Conservation (phyloP, 2,329 filamentous ascomycete genomes). For the Aspergillus thermomutatus region DNA sequence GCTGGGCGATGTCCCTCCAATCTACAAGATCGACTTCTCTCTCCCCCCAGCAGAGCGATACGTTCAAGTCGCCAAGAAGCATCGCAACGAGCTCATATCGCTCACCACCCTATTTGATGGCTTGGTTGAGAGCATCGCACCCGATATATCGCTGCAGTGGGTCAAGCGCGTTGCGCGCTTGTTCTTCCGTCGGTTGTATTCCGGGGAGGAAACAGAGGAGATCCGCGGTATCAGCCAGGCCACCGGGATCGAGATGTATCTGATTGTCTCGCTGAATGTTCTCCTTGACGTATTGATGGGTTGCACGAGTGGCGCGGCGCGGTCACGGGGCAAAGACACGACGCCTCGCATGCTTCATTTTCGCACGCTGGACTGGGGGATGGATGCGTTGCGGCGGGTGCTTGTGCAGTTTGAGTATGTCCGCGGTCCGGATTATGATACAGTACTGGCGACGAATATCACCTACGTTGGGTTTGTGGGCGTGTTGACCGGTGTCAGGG, state of each 20-base stretch:
- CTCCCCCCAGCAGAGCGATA: constrained; percentile 53
- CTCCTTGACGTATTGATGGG: constrained; percentile 63
- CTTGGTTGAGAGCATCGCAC: constrained; percentile 4
- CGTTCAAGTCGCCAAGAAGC: constrained; percentile 45
- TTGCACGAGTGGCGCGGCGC: constrained; percentile 58
- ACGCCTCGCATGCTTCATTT: constrained; percentile 36
- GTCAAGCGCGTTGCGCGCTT: constrained; percentile 42
- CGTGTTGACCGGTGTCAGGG: constrained; percentile 47
- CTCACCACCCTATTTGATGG: constrained; percentile 17
- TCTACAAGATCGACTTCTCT: constrained; percentile 53
- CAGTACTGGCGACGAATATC: constrained; percentile 45
- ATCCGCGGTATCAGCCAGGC: constrained; percentile 55
- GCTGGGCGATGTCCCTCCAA: constrained; percentile 25
- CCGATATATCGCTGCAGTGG: constrained; percentile 21
- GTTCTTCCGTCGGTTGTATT: constrained; percentile 50
- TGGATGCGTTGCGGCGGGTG: constrained; percentile 49
- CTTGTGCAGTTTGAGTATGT: constrained; percentile 54
- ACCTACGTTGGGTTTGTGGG: constrained; percentile 52
- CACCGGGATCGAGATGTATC: constrained; percentile 54
- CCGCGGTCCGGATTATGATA: constrained; percentile 25
- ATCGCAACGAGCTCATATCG: constrained; percentile 43
- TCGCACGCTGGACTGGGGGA: constrained; percentile 52
- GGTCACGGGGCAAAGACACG: constrained; percentile 11
- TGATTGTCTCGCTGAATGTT: constrained; percentile 62
- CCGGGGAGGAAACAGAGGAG: constrained; percentile 58